Base-by-base conservation (phyloP, 73 alveolate species). In the Paramecium bursaria region DNA sequence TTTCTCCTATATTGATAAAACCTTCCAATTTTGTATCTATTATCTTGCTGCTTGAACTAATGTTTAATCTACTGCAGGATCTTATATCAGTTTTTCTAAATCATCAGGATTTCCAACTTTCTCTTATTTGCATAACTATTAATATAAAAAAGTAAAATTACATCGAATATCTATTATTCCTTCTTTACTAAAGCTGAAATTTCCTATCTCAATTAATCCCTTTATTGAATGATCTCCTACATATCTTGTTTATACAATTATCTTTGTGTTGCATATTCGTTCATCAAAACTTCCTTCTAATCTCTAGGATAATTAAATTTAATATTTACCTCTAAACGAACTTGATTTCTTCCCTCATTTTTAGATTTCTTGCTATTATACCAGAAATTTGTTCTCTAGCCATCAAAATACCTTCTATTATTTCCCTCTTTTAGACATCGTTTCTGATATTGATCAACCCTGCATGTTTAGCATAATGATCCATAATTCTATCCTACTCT, bases 41-140 rank as follows among this genome's bases (percentile, higher is more conserved):
- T 79, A 53, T 79, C 44, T 79, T 11, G 89, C 75, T 3, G 89
- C 76, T 49, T 17, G 42, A 26, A 79, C 76, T 33, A 79, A 25
- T 7, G 30, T 15, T 4, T 67, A 53, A 79, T 79, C 57, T 10
- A 79, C 31, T 23, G 89, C 46, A 11, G 89, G 67, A 42, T 79
- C 89, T 13, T 49, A 47, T 21, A 79, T 79, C 6, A 79, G 2
- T 54, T 79, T 79, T 25, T 79, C 89, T 1, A 79, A n/a, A 19
- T 79, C 89, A 15, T 79, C 76, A 53, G 89, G 75, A 50, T 53
- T 79, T 53, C 74, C 76, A 17, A 73, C 85, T 73, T 79, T 79
- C 22, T 79, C 89, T 53, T 29, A 48, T 53, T 79, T 79, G 48
- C 82, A 67, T 67, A 67, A 67, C 82, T 67, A 42, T 33, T n/a